Evolutionary conservation across 2,329 filamentous ascomycete species (phyloP).

Genomic region (Alternaria sp.): DNA sequence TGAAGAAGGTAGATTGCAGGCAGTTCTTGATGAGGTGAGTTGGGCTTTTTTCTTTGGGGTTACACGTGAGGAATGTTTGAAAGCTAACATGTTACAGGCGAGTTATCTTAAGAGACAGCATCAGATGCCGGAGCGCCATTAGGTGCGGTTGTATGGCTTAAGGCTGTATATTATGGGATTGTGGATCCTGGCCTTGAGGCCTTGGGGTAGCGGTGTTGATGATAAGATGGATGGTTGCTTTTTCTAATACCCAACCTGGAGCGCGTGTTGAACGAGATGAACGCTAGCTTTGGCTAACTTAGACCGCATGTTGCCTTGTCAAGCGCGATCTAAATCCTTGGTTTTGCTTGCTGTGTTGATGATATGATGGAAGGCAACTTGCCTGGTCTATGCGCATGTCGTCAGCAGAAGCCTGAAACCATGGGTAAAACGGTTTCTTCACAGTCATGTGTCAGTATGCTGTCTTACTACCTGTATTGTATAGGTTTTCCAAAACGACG

Average conservation of each 20-base stretch:
- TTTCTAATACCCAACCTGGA: not conserved
- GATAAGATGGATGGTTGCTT: not conserved
- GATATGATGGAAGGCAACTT: not conserved
- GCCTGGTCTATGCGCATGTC: not conserved
- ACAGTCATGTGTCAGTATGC: not conserved
- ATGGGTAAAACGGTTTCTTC: not conserved
- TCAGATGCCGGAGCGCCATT: slow-evolving; percentile 50
- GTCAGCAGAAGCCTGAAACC: not conserved
- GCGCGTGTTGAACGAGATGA: not conserved
- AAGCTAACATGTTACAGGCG: slow-evolving; percentile 23
- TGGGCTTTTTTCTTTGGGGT: not conserved
- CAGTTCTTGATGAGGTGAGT: slow-evolving; percentile 54
- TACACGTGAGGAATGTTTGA: not conserved
- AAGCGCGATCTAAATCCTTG: not conserved
- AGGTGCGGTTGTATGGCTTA: slow-evolving; percentile 4
- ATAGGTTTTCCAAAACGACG: not conserved
- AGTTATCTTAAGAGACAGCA: slow-evolving; percentile 50
- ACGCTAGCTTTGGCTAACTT: not conserved
- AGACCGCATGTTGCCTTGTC: not conserved
- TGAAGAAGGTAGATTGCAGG: slow-evolving; percentile 54
- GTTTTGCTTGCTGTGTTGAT: not conserved
- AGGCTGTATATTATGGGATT: not conserved
- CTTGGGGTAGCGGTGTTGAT: not conserved
- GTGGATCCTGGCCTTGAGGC: too few relatives aligned
- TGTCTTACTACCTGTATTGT: not conserved